Base-by-base conservation (phyloP, 1,139 yeast genomes). In the Yamadazyma atlantica region DNA sequence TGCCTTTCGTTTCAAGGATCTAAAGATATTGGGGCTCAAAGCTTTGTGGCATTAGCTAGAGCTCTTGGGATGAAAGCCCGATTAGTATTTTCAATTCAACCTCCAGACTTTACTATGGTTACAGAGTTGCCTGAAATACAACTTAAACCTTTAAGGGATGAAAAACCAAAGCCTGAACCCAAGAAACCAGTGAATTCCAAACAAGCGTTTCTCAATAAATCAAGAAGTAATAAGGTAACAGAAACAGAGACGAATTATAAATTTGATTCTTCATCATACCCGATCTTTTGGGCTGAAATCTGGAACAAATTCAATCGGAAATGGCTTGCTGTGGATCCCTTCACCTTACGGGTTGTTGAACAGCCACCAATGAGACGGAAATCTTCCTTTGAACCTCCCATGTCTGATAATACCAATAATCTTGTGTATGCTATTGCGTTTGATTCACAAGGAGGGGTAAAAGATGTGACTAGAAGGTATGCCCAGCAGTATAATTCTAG, bases 241-340 rank as follows among this genome's bases (percentile, higher is more conserved):
- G 19, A 34, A 37, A 15, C 37, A 14, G 19, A 29, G 12, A 15
- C 26, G 15, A 29, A 29, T 15, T 45, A 42, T 26, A 39, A 39
- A 34, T 48, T 42, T 31, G 44, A 59, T 6, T 60, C 61, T 15
- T 64, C 78, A 0, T 52, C 58, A 4, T 82, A 66, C 52, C 97
- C 97, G 0, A 70, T 88, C 0, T 88, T 85, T 54, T 92, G 98
- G 98, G 82, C 80, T 12, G 99, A 92, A 57, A 96, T 86, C 0
- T 92, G 96, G 95, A 92, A 92, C 56, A 74, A 74, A 36, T 78
- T 73, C 42, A 62, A 79, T 4, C 73, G 79, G 42, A 76, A 74
- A 43, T 90, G 97, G 95, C 73, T 88, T n/a, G 79, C 95, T 4
- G 70, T 89, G 1, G 97, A 92, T 51, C 95, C 97, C 0, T 66